A percentile compares a stretch with the other conserved stretches of the same genome.
Conservation (phyloP, 306 rosid species). For the Inga laurina region DNA sequence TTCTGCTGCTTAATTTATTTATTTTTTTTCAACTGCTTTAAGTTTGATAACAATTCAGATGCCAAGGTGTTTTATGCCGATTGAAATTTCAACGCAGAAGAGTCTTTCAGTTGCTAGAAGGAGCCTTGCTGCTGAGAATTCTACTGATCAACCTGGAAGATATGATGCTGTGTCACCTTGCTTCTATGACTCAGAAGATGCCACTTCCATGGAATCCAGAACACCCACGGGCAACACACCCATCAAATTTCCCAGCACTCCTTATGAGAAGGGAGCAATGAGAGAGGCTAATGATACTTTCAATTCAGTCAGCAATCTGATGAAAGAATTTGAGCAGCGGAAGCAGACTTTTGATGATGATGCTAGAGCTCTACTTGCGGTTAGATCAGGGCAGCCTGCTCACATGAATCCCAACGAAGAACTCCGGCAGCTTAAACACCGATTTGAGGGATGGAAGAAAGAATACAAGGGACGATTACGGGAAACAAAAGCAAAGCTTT, state of each 20-base stretch:
- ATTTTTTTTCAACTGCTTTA: not conserved
- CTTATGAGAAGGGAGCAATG: slow-evolving; percentile 44
- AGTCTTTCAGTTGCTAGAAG: slow-evolving; percentile 86
- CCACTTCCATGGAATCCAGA: slow-evolving; percentile 70
- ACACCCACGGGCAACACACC: slow-evolving; percentile 82
- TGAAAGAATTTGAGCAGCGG: slow-evolving; percentile 78
- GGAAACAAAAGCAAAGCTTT: slow-evolving; percentile 61
- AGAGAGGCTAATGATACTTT: slow-evolving; percentile 59
- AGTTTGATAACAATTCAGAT: not conserved
- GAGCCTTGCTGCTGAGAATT: slow-evolving; percentile 67
- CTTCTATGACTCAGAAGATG: slow-evolving; percentile 72
- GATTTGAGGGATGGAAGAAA: slow-evolving; percentile 85
- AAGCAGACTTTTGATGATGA: slow-evolving; percentile 67
- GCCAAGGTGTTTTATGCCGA: slow-evolving; percentile 7
- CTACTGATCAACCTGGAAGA: slow-evolving; percentile 50
- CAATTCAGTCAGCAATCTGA: slow-evolving; percentile 50
- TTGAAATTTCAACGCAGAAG: slow-evolving; percentile 61
- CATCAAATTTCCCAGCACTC: slow-evolving; percentile 44
- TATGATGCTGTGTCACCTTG: slow-evolving; percentile 45
- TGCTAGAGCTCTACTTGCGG: slow-evolving; percentile 60
- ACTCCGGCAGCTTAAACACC: slow-evolving; percentile 58
- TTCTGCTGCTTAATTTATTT: not conserved
- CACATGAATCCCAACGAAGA: slow-evolving; percentile 55
- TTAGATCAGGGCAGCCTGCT: slow-evolving; percentile 50
- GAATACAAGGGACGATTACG: slow-evolving; percentile 76